Base-by-base conservation (phyloP, 2,329 filamentous ascomycete species). In the Diaporthe longicolla region DNA sequence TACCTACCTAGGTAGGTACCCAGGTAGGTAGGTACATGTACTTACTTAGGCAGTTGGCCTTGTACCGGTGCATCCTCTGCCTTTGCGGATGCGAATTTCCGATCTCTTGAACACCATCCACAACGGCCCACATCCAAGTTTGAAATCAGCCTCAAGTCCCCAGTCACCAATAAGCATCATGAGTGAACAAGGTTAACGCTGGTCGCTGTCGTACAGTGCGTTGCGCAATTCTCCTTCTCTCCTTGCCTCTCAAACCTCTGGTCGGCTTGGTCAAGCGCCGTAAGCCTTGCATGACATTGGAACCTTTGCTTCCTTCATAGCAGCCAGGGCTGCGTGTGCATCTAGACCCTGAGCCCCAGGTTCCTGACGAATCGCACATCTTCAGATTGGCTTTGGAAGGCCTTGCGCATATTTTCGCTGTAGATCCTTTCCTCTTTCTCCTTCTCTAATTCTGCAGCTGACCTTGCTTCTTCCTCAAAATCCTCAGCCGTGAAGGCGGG, bases 361-460 rank as follows among this genome's bases (percentile, higher is more conserved):
- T 91, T 90, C 76, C 89, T 89, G 81, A 96, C 89, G 82, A 94
- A 95, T 77, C 92, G 87, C 74, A 93, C 90, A 82, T 97, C 94
- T 80, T 95, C 91, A 13, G 94, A 94, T 83, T 97, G 94, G 77
- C 87, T 87, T 83, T 94, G 90, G 74, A 98, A 84, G 26, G 94
- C 94, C 78, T 88, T 86, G 76, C 94, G 89, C 93, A 98, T 95
- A 77, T 86, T 89, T 71, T 89, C 86, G n/a, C 87, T 87, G 82
- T 96, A 95, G 73, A 85, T 82, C 74, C 85, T 85, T 79, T 92
- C 90, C 76, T 90, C 86, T 71, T 84, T 82, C 77, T 92, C 88
- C 61, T 84, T 84, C n/a, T 83, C 86, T 65, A 82, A 79, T 78
- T 89, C 86, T 72, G 87, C 85, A 24, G 85, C 84, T 59, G 83